phyloP scores from a whole-genome alignment of 352 stramenopile species.

The Globisporangium nodosum region DNA sequence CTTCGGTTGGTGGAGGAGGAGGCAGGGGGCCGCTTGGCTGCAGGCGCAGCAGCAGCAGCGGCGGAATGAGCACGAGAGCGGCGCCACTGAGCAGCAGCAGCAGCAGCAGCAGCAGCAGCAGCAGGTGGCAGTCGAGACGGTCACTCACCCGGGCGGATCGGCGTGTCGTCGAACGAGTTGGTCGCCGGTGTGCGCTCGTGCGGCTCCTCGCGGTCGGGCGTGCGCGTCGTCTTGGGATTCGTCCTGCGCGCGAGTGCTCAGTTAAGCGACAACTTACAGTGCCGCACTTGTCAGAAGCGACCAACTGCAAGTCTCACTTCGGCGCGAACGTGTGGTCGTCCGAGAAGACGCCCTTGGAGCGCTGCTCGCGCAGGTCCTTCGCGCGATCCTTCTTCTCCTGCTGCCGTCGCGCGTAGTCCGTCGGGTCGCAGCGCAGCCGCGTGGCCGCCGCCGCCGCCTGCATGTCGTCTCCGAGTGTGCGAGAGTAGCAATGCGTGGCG shows the following conservation, averaged over 20 bases:
- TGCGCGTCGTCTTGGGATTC: constrained; percentile 29
- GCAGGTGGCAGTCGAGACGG: not conserved
- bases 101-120: not conserved
- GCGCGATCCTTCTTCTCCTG: constrained; percentile 72
- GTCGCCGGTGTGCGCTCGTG: constrained; percentile 22
- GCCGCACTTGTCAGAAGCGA: not conserved
- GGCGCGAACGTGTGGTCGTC: constrained; percentile 75
- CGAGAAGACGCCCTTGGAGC: constrained; percentile 56
- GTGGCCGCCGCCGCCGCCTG: constrained; percentile 19
- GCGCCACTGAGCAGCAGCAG: not conserved
- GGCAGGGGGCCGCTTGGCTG: constrained; percentile 14
- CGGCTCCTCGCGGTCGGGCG: constrained; percentile 34
- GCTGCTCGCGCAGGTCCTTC: constrained; percentile 67
- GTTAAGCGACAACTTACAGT: too few relatives aligned
- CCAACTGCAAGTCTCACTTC: constrained; percentile 34
- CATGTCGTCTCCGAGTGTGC: not conserved
- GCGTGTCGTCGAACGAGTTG: constrained; percentile 34
- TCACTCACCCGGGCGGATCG: constrained; percentile 36
- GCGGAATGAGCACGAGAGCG: not conserved
- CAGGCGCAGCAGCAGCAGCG: constrained; percentile 17
- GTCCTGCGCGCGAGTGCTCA: constrained; percentile 18
- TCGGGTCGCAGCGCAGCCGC: constrained; percentile 69
- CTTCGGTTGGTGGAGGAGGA: constrained; percentile 21
- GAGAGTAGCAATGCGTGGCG: not conserved
- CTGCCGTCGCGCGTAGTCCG: constrained; percentile 76